Evolutionary conservation across 345 rosid species (phyloP).

Genomic region (Rhodomyrtus tomentosa): DNA sequence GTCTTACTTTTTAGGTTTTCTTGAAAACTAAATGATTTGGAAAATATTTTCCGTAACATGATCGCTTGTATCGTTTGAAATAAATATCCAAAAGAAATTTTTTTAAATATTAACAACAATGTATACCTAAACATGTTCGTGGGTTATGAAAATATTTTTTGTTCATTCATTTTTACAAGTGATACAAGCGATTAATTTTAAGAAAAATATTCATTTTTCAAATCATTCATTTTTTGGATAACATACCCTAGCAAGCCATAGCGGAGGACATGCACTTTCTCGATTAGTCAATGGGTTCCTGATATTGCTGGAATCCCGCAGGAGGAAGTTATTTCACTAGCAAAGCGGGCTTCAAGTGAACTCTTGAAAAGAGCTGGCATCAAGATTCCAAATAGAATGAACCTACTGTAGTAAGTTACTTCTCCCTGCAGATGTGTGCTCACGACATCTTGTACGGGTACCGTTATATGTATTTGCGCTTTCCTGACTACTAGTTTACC

Average conservation of each 20-base stretch:
- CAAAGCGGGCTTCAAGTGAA: constrained; percentile 32
- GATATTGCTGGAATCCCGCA: background rate
- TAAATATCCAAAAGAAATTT: too few relatives aligned
- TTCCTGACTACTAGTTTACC: background rate
- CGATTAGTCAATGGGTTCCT: background rate
- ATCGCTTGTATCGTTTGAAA: too few relatives aligned
- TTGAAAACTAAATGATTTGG: too few relatives aligned
- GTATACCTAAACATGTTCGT: too few relatives aligned
- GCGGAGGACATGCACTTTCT: background rate
- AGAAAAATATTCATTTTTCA: too few relatives aligned
- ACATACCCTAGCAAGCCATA: background rate
- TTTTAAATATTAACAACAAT: too few relatives aligned
- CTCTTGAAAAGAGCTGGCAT: constrained; percentile 45
- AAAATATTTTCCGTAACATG: too few relatives aligned
- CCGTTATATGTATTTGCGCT: background rate
- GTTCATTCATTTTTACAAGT: too few relatives aligned
- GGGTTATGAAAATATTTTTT: too few relatives aligned
- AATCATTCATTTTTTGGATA: too few relatives aligned
- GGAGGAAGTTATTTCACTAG: constrained; percentile 18
- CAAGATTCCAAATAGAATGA: constrained; percentile 37
- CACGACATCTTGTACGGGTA: background rate
- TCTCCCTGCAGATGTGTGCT: background rate
- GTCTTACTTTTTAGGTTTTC: background rate
- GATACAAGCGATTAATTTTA: too few relatives aligned
- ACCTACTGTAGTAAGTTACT: constrained; percentile 12